Percentiles rank a stretch among this genome's conserved stretches.
Evolutionary conservation across 169 alveolate species (phyloP).

Genomic region (Eimeria necatrix): DNA sequence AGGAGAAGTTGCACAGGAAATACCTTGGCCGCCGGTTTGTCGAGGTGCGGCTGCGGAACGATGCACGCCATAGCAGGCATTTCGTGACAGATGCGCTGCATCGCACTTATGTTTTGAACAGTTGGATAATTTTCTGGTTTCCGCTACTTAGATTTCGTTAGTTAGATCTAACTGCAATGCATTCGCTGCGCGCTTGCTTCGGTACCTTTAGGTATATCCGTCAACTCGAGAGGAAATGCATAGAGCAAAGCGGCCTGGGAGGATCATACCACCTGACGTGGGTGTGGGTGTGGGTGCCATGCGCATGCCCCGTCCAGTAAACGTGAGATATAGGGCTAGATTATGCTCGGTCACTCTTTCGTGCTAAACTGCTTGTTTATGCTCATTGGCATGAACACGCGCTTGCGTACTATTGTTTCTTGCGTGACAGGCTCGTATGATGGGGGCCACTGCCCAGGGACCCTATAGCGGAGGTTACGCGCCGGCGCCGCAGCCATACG

Average conservation of each 20-base stretch:
- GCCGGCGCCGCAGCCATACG: slow-evolving; percentile 60
- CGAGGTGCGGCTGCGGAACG: slow-evolving; percentile 44
- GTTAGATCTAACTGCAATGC: no score
- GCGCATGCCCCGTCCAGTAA: slow-evolving; percentile 73
- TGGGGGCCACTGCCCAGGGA: slow-evolving; percentile 64
- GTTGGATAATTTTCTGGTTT: no score
- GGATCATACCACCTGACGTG: slow-evolving; percentile 61
- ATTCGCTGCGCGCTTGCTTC: neutral
- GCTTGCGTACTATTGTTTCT: neutral
- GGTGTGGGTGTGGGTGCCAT: slow-evolving; percentile 65
- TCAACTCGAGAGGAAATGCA: slow-evolving; percentile 79
- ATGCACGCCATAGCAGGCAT: no score
- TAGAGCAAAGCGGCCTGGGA: slow-evolving; percentile 71
- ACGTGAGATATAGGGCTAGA: neutral
- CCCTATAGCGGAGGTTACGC: slow-evolving; percentile 70
- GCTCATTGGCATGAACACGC: neutral
- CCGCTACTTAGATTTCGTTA: no score
- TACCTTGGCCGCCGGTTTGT: slow-evolving; percentile 76
- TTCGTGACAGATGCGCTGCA: no score
- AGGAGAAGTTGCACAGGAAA: slow-evolving; percentile 73
- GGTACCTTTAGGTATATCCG: slow-evolving; percentile 59
- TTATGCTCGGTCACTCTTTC: neutral
- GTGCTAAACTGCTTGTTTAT: neutral
- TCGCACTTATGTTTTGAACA: no score
- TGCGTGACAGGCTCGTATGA: slow-evolving; percentile 55